phyloP scores from a whole-genome alignment of 2,329 filamentous ascomycete species.

The Sarocladium brachiariae region DNA sequence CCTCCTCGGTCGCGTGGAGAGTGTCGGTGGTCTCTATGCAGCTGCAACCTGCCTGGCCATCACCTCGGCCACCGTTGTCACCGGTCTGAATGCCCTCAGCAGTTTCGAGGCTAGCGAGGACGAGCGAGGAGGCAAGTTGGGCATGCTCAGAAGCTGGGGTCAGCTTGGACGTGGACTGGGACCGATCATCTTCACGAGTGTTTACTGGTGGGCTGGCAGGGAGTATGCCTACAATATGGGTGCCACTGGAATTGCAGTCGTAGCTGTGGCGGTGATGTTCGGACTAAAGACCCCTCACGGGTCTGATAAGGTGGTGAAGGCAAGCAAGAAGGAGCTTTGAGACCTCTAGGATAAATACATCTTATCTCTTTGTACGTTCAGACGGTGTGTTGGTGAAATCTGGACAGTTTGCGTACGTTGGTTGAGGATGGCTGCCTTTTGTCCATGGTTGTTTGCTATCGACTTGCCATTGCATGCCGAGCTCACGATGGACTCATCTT shows the following conservation, averaged over 20 bases:
- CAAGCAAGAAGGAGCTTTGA: slow-evolving; percentile 14
- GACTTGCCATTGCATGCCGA: too few relatives aligned
- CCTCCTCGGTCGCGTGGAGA: slow-evolving; percentile 64
- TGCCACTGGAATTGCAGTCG: slow-evolving; percentile 69
- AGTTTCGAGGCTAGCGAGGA: slow-evolving; percentile 78
- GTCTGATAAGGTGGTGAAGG: slow-evolving; percentile 15
- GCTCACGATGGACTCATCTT: too few relatives aligned
- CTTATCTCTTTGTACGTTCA: background rate
- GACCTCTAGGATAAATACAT: too few relatives aligned
- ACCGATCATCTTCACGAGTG: slow-evolving; percentile 81
- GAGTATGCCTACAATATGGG: slow-evolving; percentile 79
- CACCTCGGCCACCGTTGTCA: slow-evolving; percentile 92
- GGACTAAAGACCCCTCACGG: slow-evolving; percentile 58
- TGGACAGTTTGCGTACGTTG: too few relatives aligned
- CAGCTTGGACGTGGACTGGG: slow-evolving; percentile 84
- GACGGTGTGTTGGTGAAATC: too few relatives aligned
- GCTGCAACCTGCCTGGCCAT: slow-evolving; percentile 80
- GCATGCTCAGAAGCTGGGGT: slow-evolving; percentile 72
- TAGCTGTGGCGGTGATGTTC: slow-evolving; percentile 64
- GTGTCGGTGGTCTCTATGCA: slow-evolving; percentile 64
- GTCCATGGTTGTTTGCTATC: too few relatives aligned
- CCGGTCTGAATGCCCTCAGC: slow-evolving; percentile 82
- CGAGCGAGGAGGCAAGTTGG: slow-evolving; percentile 81
- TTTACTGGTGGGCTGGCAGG: slow-evolving; percentile 98
- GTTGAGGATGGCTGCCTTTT: too few relatives aligned